Evolutionary conservation across 2,329 filamentous ascomycete species (phyloP), one percentile per base, ranked within the genome.

Genomic region (Nemania abortiva): DNA sequence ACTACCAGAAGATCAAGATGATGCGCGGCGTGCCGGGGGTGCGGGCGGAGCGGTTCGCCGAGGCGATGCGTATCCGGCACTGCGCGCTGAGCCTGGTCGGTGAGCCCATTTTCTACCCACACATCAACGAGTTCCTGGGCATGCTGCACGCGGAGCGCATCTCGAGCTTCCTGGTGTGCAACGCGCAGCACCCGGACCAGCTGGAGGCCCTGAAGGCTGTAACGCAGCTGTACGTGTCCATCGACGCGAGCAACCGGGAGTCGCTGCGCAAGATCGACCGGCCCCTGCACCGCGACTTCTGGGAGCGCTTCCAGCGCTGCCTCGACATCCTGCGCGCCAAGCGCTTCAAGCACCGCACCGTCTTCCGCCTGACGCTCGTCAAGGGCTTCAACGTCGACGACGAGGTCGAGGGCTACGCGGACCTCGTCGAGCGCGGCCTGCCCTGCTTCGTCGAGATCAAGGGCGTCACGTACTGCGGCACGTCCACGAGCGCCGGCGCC

Each of bases 1-100:
- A 98, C 81, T 98, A 98, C 85, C 91, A 95, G 78, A 98, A 98
- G 82, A 98, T 98, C 82, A 97, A 97, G 81, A 96, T 97, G 92
- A 88, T 98, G 86, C 92, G 93, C 60, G 96, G 95, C 61, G 93
- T 98, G 0, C 95, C 96, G 0, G 96, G 96, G 5, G 94, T 98
- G 3, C 89, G 95, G 11, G 93, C 95, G 0, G 95, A 98, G 81
- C 88, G 96, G 3, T 98, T 97, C 77, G 90, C 91, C 6, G 96
- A 98, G 83, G 95, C 95, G 0, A 94, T 98, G 91, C 88, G 90
- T 50, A 97, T 99, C 75, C 88, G 94, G 0, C 95, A 99, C 81
- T 99, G 95, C 79, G 96, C 96, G 0, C 84, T 99, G 54, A 94
- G 90, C 73, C 86, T 99, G 10, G 96, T 99, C 24, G 95, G 96